Conservation (phyloP, 148 eudicot species). For the Rhododendron vialii region DNA sequence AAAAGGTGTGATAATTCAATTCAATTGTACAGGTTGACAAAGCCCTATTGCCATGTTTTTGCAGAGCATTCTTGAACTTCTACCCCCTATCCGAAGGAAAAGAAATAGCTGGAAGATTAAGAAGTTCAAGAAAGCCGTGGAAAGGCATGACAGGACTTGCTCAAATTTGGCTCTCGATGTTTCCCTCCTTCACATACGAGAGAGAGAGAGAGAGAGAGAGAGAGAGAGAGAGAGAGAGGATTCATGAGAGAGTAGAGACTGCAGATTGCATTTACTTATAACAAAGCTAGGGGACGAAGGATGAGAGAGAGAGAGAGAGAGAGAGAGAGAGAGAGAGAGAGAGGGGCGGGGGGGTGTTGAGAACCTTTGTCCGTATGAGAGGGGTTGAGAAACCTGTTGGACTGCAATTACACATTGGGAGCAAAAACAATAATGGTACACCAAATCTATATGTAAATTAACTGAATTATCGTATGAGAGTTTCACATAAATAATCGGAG, state of each 20-base stretch:
- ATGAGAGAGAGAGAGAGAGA: not conserved
- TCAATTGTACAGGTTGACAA: not conserved
- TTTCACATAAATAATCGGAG: too few species aligned
- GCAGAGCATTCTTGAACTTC: not conserved
- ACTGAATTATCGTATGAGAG: too few species aligned
- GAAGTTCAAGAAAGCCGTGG: slow-evolving; percentile 7
- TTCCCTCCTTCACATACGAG: not conserved
- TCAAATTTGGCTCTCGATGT: not conserved
- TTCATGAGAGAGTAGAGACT: not conserved
- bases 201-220: not conserved
- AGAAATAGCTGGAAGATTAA: not conserved
- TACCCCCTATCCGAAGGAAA: not conserved
- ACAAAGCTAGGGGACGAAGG: not conserved
- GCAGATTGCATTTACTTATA: not conserved
- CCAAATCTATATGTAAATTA: too few species aligned
- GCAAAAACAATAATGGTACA: too few species aligned
- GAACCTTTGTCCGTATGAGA: too few species aligned
- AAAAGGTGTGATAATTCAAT: not conserved
- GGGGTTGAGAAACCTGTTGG: not conserved
- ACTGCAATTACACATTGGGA: too few species aligned
- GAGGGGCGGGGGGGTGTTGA: too few species aligned
- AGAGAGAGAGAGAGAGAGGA: not conserved
- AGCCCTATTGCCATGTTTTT: not conserved
- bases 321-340: too few species aligned
- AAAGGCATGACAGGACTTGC: not conserved